phyloP scores from a whole-genome alignment of 129 eudicot species.

The Glebionis coronaria region DNA sequence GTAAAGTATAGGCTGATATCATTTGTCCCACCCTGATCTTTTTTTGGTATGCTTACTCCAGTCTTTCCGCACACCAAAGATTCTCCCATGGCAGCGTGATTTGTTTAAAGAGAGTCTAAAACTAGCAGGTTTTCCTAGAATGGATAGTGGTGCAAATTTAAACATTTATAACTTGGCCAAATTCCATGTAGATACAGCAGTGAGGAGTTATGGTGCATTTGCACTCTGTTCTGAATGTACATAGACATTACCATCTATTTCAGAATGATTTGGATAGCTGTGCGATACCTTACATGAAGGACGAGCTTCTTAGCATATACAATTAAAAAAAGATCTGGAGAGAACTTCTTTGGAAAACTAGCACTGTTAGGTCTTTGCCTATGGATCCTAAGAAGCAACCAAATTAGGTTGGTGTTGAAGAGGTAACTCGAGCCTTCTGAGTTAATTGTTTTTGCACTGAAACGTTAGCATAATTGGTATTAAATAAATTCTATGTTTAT shows the following conservation, averaged over 20 bases:
- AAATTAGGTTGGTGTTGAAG: slow-evolving; percentile 82
- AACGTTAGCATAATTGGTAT: slow-evolving; percentile 7
- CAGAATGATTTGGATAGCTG: slow-evolving; percentile 65
- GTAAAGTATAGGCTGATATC: no score
- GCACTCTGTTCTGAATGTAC: slow-evolving; percentile 14
- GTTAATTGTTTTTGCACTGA: not conserved
- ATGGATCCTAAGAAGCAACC: slow-evolving; percentile 73
- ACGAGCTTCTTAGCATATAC: slow-evolving; percentile 67
- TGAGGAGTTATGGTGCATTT: no score
- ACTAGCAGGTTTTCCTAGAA: no score
- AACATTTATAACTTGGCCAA: no score
- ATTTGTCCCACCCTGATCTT: no score
- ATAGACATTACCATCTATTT: slow-evolving; percentile 23
- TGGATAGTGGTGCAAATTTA: no score
- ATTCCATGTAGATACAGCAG: no score
- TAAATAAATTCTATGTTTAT: slow-evolving; percentile 16
- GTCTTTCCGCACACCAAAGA: no score
- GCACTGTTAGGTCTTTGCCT: slow-evolving; percentile 58
- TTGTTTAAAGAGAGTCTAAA: no score
- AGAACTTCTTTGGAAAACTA: slow-evolving; percentile 84
- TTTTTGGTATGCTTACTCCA: no score
- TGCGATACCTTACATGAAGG: slow-evolving; percentile 63
- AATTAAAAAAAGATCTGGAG: slow-evolving; percentile 83
- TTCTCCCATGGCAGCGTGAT: no score
- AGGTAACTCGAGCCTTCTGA: slow-evolving; percentile 44